Evolutionary conservation across 192 early-diverging fungal species (phyloP).

Genomic region (Mortierella hygrophila): DNA sequence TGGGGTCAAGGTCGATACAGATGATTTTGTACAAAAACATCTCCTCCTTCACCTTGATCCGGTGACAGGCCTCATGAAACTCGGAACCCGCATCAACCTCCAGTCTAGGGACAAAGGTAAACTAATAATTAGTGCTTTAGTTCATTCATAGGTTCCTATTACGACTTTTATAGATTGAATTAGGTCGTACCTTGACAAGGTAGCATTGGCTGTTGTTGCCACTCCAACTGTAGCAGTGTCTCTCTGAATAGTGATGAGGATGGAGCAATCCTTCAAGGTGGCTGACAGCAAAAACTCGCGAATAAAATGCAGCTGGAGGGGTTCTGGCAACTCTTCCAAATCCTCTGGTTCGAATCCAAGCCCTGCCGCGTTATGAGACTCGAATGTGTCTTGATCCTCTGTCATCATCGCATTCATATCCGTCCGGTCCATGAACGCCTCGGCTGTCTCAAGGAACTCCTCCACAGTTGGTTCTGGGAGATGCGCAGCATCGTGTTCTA

Average conservation of each 20-base stretch:
- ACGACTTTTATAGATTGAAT: not conserved
- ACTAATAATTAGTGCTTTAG: not conserved
- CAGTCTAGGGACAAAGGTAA: not conserved
- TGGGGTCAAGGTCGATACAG: constrained; percentile 82
- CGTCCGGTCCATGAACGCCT: constrained; percentile 52
- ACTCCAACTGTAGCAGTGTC: constrained; percentile 24
- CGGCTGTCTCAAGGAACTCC: constrained; percentile 55
- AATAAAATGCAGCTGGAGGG: constrained; percentile 60
- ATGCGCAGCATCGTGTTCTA: not conserved
- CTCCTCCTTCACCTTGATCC: constrained; percentile 16
- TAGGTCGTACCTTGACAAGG: not conserved
- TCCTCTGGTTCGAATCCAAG: constrained; percentile 48
- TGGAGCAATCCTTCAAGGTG: constrained; percentile 85
- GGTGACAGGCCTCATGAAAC: constrained; percentile 12
- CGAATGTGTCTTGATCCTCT: constrained; percentile 30
- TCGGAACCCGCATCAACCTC: not conserved
- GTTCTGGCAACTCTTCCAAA: constrained; percentile 14
- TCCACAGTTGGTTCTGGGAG: constrained; percentile 56
- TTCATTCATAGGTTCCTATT: no score
- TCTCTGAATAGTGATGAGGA: constrained; percentile 67
- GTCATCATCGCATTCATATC: constrained; percentile 31
- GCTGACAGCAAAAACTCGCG: constrained; percentile 77
- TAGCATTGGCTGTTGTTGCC: not conserved
- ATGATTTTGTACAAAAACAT: constrained; percentile 62
- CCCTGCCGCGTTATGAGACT: constrained; percentile 42